Base-by-base conservation (phyloP, 2,329 filamentous ascomycete genomes). In the Pseudophaeomoniella oleicola region DNA sequence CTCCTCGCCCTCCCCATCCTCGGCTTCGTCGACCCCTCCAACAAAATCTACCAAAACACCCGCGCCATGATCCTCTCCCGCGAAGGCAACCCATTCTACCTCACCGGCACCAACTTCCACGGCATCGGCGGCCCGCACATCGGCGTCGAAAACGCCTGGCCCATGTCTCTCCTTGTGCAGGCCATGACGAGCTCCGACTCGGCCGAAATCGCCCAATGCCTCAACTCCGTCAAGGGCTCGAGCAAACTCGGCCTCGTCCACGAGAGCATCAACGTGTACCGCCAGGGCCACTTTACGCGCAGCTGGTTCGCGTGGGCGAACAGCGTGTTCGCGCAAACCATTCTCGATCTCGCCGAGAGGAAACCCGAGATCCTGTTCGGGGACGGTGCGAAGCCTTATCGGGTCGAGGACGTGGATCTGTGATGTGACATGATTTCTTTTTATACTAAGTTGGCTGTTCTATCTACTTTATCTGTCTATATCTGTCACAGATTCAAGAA, bases 241-340 rank as follows among this genome's bases (percentile, higher is more conserved):
- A 81, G 81, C 42, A 69, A 67, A 36, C 66, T 92, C 6, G 90
- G 90, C 0, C 61, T 98, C 34, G 69, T 98, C 2, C 88, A 98
- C 50, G 90, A 98, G 62, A 93, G 83, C 49, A 75, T 98, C 30
- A 75, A 94, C 50, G 88, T 96, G 4, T 77, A 88, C 42, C 62
- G 71, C 40, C 46, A 44, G 13, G 60, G 68, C 19, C 66, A 72
- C 27, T 96, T 90, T 56, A 94, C 88, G 2, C 69, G 86, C 44
- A 85, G 81, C 51, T 96, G 88, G 88, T 96, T 96, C 56, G 85
- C 88, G 2, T 96, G 87, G 90, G 90, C 90, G 9, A 98, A 98
- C 48, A 90, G 85, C 1, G 85, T 98, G 9, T 96, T 94, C 59
- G 86, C 88, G 11, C 79, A 85, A 56, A 93, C 87, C 0, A 84